Conservation (phyloP, 179 eudicot genomes). For the Drosera spatulata region DNA sequence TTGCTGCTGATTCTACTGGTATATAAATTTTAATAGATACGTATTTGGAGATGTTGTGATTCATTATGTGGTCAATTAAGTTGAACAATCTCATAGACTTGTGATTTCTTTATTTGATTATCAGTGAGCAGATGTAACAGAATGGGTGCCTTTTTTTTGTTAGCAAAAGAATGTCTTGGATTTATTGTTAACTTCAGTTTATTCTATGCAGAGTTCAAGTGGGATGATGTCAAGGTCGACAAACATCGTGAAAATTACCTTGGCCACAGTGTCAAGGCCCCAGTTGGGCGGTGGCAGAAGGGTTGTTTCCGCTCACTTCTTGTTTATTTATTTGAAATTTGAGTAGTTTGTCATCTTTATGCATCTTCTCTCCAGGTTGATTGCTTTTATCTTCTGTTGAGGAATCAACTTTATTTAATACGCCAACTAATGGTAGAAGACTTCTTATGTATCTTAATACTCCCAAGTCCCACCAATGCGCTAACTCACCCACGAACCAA, state of each 20-base stretch:
- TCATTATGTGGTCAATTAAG: too few relatives aligned
- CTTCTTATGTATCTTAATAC: too few relatives aligned
- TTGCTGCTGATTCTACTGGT: too few relatives aligned
- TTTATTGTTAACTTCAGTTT: neutral
- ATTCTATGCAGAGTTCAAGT: slow-evolving; percentile 60
- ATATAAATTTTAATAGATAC: too few relatives aligned
- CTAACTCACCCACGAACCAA: too few relatives aligned
- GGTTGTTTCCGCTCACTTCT: slow-evolving; percentile 25
- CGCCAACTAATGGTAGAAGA: too few relatives aligned
- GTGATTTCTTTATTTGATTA: too few relatives aligned
- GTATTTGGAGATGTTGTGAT: too few relatives aligned
- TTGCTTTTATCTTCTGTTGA: neutral
- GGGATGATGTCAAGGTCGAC: slow-evolving; percentile 97
- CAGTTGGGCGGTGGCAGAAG: slow-evolving; percentile 99
- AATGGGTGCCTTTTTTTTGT: neutral
- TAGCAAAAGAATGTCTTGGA: neutral
- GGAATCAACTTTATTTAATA: neutral
- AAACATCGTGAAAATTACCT: slow-evolving; percentile 91
- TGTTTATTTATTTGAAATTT: neutral
- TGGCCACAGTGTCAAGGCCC: slow-evolving; percentile 96
- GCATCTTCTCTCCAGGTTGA: neutral
- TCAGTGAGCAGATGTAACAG: neutral
- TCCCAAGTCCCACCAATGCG: too few relatives aligned
- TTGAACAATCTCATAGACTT: too few relatives aligned
- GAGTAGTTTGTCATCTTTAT: slow-evolving; percentile 6